A percentile compares a stretch with the other conserved stretches of the same genome.
Evolutionary conservation across 371 early-diverging fungal genomes (phyloP).

Genomic region (Mucor mucedo): DNA sequence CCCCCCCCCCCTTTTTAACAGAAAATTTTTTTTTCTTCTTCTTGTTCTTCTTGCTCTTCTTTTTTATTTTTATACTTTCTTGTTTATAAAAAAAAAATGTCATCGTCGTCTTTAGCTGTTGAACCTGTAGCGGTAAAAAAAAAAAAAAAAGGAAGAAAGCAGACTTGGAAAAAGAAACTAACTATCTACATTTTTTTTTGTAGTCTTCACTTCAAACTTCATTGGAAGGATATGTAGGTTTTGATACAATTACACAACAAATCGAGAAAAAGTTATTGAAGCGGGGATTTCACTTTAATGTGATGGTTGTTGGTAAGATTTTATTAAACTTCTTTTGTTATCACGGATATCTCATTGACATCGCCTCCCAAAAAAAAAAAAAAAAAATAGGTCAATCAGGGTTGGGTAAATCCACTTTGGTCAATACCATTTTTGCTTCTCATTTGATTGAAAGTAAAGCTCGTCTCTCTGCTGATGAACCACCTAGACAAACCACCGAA

Average conservation of each 20-base stretch:
- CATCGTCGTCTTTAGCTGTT: constrained; percentile 17
- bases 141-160: background rate
- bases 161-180: no score
- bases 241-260: constrained; percentile 93
- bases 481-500: constrained; percentile 83
- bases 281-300: constrained; percentile 94
- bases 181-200: no score
- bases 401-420: constrained; percentile 97
- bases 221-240: constrained; percentile 86
- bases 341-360: no score
- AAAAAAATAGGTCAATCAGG: constrained; percentile 93
- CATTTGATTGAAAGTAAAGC: constrained; percentile 88
- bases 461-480: constrained; percentile 74
- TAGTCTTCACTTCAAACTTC: constrained; percentile 54
- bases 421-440: constrained; percentile 93
- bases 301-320: constrained; percentile 89
- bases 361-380: no score
- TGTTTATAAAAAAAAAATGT: constrained; percentile 14
- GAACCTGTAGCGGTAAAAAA: constrained; percentile 21
- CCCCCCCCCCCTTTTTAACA: background rate
- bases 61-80: constrained; percentile 8
- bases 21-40: background rate
- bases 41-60: background rate
- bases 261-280: constrained; percentile 92
- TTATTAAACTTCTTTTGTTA: background rate